Evolutionary conservation across 805 yeast species (phyloP), one percentile per base, ranked within the genome.

Genomic region (Candida maesae): DNA sequence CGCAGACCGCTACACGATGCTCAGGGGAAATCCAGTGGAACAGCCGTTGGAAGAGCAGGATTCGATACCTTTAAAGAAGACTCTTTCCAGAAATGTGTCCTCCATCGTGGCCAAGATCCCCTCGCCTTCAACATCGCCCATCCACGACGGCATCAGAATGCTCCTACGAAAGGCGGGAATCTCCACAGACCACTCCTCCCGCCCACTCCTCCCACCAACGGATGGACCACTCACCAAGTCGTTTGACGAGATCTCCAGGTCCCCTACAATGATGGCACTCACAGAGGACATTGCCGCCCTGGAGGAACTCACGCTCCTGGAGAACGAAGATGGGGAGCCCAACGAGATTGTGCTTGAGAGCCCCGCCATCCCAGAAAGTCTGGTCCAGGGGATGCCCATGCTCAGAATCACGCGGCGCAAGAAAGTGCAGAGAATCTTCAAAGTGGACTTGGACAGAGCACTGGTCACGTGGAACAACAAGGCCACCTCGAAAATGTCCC

Each of bases 321-420:
- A 26, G 31, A 16, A 8, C 10, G 31, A 28, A 16, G 17, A 21
- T 21, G 7, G 25, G 6, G 23, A 30, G 3, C 2, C 24, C 18
- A 36, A 40, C 12, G 56, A 50, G 18, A 27, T 45, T 7, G 29
- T 50, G 7, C 28, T 53, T 2, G 57, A 56, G 28, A 56, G 55
- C 15, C 55, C 65, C 0, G 61, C 70, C 11, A 74, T 83, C 0
- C 68, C 74, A 0, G 70, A 69, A 3, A 61, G 72, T n/a, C 56
- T 79, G 5, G 63, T 69, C 9, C 69, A 67, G 3, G 95, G 95
- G 0, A 55, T 85, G 13, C 73, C 80, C 2, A 63, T 87, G 45
- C 58, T 84, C 21, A 73, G 87, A 50, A 75, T 87, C 15, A 84
- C 95, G 2, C 82, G 79, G 40, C 77, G 77, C 47, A 84, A 87